These are phyloP conservation scores for Amyloporia xantha DNA, from an alignment of 768 basidiomycete genomes.

Conservation along the genomic window DNA sequence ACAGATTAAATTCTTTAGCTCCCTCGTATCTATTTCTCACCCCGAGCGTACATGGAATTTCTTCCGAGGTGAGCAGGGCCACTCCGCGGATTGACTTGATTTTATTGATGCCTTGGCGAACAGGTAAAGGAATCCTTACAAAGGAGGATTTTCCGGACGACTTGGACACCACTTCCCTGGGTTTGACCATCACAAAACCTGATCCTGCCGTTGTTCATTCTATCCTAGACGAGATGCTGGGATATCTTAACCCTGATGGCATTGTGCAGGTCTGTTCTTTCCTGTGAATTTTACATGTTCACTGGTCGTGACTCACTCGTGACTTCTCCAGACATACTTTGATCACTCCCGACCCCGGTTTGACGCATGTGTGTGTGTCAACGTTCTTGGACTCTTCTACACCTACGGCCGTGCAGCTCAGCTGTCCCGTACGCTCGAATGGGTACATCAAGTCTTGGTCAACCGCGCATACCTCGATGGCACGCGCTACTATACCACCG, in stretches of 20 bases:
- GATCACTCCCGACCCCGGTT: slow-evolving; percentile 45
- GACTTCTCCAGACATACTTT: slow-evolving; percentile 47
- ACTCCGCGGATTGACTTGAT: background rate
- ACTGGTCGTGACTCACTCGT: slow-evolving; percentile 1
- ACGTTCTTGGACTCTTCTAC: slow-evolving; percentile 44
- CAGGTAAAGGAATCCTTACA: slow-evolving; percentile 11
- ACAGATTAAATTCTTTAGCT: slow-evolving; percentile 23
- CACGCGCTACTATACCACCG: slow-evolving; percentile 46
- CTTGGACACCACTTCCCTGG: slow-evolving; percentile 54
- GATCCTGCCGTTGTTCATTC: slow-evolving; percentile 28
- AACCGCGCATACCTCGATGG: slow-evolving; percentile 50
- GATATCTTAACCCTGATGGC: slow-evolving; percentile 41
- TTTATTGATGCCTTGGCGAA: slow-evolving; percentile 37
- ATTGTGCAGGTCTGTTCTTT: slow-evolving; percentile 27
- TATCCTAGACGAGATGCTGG: slow-evolving; percentile 53
- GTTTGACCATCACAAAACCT: slow-evolving; percentile 34
- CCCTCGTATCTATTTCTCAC: slow-evolving; percentile 30
- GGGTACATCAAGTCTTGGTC: slow-evolving; percentile 43
- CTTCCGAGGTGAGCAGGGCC: slow-evolving; percentile 32
- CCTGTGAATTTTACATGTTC: background rate
- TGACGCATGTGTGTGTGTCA: slow-evolving; percentile 49
- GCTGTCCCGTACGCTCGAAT: slow-evolving; percentile 37
- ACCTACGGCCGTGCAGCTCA: slow-evolving; percentile 41
- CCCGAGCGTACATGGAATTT: slow-evolving; percentile 46
- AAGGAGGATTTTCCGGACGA: slow-evolving; percentile 43